Conservation (phyloP, 2,329 filamentous ascomycete species). For the Trichoderma pleuroti region DNA sequence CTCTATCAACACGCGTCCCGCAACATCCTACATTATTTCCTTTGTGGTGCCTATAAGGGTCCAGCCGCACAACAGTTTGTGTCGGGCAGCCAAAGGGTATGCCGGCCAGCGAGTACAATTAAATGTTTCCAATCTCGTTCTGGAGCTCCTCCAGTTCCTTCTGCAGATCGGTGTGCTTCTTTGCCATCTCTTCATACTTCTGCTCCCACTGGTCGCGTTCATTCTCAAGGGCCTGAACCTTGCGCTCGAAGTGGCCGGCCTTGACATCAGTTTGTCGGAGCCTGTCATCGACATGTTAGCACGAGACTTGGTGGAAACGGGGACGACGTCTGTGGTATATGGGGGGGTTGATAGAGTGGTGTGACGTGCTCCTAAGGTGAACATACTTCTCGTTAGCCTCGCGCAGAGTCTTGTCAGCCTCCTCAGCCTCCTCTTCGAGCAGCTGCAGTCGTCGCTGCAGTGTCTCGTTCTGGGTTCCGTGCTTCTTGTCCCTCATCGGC, state of each 20-base stretch:
- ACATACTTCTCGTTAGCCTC: conserved; percentile 98
- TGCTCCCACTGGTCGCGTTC: conserved; percentile 91
- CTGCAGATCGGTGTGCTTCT: conserved; percentile 79
- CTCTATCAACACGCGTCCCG: conserved; percentile 25
- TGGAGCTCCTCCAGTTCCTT: conserved; percentile 92
- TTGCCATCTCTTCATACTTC: conserved; percentile 97
- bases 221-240: conserved; percentile 92
- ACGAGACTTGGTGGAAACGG: background rate
- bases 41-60: conserved; percentile 1
- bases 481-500: conserved; percentile 79
- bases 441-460: conserved; percentile 90
- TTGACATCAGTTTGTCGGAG: conserved; percentile 99
- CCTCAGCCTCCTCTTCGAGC: conserved; percentile 96
- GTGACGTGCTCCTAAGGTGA: background rate
- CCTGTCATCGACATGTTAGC: conserved; percentile 47
- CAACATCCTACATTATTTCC: conserved; percentile 6
- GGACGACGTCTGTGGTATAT: background rate
- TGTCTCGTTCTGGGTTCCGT: conserved; percentile 83
- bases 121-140: conserved; percentile 90
- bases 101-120: conserved; percentile 36
- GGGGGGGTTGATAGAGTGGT: background rate
- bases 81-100: background rate
- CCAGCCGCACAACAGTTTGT: background rate
- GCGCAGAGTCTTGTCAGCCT: conserved; percentile 91
- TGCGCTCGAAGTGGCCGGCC: conserved; percentile 98